Evolutionary conservation across 1,284 basidiomycete species (phyloP).

Genomic region (Ceraceosorus bombacis): DNA sequence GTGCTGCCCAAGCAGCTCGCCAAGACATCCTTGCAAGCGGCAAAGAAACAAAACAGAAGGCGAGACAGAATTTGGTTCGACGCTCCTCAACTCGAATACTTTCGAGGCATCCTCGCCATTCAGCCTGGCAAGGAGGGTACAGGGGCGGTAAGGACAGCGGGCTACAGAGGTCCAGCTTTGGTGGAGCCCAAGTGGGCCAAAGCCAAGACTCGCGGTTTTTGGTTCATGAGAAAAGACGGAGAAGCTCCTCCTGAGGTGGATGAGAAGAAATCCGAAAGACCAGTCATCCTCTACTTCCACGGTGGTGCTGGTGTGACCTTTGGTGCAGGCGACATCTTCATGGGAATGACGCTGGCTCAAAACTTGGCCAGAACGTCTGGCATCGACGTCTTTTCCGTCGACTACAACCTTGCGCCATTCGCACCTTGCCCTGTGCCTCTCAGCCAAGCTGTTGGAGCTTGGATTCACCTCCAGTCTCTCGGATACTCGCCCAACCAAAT

Average conservation of each 20-base stretch:
- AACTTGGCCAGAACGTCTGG: conserved; percentile 25
- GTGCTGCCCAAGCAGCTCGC: conserved; percentile 8
- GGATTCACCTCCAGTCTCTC: conserved; percentile 34
- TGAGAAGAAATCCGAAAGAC: conserved; percentile 9
- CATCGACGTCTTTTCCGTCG: conserved; percentile 43
- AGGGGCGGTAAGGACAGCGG: conserved; percentile 9
- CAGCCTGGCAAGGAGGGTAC: conserved; percentile 19
- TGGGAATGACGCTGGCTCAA: conserved; percentile 36
- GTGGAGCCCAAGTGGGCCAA: conserved; percentile 43
- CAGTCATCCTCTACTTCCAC: conserved; percentile 45
- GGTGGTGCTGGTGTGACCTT: conserved; percentile 45
- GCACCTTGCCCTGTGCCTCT: conserved; percentile 36
- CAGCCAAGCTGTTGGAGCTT: conserved; percentile 35
- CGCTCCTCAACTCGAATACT: conserved; percentile 32
- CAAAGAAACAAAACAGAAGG: conserved; percentile 19
- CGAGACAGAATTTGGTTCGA: conserved; percentile 41
- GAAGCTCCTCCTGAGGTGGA: conserved; percentile 16
- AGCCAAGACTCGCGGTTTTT: conserved; percentile 29
- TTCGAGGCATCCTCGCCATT: conserved; percentile 38
- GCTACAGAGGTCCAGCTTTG: conserved; percentile 37
- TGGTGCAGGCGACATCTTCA: conserved; percentile 40
- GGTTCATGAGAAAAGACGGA: conserved; percentile 34
- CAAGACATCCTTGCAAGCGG: conserved; percentile 24
- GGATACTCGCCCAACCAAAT: conserved; percentile 40
- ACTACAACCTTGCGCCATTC: conserved; percentile 43